Evolutionary conservation across 345 rosid genomes (phyloP).

Genomic region (Citrus unshiu): DNA sequence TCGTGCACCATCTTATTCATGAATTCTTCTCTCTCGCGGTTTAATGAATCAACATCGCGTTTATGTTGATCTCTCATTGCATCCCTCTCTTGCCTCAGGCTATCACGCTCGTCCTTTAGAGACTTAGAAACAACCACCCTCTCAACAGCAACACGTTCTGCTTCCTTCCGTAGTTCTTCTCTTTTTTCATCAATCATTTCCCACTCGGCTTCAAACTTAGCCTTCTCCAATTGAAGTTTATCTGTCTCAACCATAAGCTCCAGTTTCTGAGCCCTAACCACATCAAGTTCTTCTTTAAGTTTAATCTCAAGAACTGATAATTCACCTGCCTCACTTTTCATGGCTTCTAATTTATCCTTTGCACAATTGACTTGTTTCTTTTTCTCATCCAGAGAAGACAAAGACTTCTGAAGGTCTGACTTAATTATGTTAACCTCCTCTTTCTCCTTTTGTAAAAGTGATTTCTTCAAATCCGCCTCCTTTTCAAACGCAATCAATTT

Average conservation of each 20-base stretch:
- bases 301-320: conserved; percentile 70
- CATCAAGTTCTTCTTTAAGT: conserved; percentile 93
- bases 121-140: conserved; percentile 60
- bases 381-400: conserved; percentile 61
- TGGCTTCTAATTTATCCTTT: conserved; percentile 61
- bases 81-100: conserved; percentile 66
- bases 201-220: conserved; percentile 88
- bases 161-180: conserved; percentile 66
- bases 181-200: conserved; percentile 91
- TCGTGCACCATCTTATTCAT: conserved; percentile 75
- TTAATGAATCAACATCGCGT: conserved; percentile 53
- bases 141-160: conserved; percentile 51
- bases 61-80: conserved; percentile 64
- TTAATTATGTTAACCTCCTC: conserved; percentile 56
- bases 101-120: conserved; percentile 79
- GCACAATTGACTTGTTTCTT: conserved; percentile 61
- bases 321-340: conserved; percentile 76
- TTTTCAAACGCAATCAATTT: conserved; percentile 41
- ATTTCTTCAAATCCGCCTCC: conserved; percentile 42
- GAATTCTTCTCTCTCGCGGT: conserved; percentile 78
- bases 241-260: conserved; percentile 81
- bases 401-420: conserved; percentile 60
- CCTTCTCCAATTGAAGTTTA: conserved; percentile 68
- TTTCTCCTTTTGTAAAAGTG: conserved; percentile 50
- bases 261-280: conserved; percentile 68